Evolutionary conservation across 352 stramenopile species (phyloP).

Genomic region (Globisporangium solare): DNA sequence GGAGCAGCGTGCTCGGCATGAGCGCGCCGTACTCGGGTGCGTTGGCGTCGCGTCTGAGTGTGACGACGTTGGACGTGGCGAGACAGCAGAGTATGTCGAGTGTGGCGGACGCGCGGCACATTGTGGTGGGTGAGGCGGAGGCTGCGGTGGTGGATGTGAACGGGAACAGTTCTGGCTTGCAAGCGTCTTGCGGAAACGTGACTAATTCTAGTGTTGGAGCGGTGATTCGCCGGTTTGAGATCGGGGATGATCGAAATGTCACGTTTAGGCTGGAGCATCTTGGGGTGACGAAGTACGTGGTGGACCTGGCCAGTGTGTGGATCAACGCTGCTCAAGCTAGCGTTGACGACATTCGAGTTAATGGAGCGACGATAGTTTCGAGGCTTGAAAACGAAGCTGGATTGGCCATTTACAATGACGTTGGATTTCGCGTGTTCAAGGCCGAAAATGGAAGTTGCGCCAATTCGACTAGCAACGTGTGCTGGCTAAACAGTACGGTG

Average conservation of each 20-base stretch:
- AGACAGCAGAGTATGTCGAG: conserved; percentile 11
- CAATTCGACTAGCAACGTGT: background rate
- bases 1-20: background rate
- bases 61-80: conserved; percentile 20
- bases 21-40: conserved; percentile 15
- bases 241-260: conserved; percentile 38
- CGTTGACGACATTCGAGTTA: conserved; percentile 19
- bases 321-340: conserved; percentile 9
- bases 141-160: conserved; percentile 15
- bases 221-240: conserved; percentile 20
- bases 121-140: conserved; percentile 21
- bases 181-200: too few relatives aligned
- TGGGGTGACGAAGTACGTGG: conserved; percentile 20
- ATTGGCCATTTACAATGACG: background rate
- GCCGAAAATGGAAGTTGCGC: conserved; percentile 10
- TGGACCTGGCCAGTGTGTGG: conserved; percentile 23
- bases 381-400: background rate
- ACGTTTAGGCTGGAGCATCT: conserved; percentile 28
- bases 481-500: conserved; percentile 19
- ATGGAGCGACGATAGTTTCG: background rate
- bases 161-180: background rate
- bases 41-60: conserved; percentile 12
- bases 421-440: conserved; percentile 8
- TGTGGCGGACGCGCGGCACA: conserved; percentile 11
- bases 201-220: background rate